Evolutionary conservation across 2,329 filamentous ascomycete species (phyloP).

Genomic region (Eutypella sp.): DNA sequence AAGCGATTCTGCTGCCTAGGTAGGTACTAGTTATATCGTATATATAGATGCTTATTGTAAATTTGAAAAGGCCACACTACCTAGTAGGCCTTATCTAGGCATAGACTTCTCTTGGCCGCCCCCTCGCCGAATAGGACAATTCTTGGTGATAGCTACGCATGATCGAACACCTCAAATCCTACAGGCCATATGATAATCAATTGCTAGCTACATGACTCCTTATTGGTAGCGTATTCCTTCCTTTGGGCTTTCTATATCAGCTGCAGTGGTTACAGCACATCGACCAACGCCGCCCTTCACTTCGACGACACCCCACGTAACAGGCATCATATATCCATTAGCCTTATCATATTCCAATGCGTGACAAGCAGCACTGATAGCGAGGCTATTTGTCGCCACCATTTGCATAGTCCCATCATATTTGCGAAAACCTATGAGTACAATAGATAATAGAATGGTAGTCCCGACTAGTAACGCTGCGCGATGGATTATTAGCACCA

Average conservation of each 20-base stretch:
- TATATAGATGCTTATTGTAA: too few species aligned
- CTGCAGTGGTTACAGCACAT: constrained; percentile 19
- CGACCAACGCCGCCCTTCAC: constrained; percentile 13
- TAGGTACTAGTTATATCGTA: too few species aligned
- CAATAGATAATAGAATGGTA: constrained; percentile 8
- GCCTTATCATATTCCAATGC: constrained; percentile 13
- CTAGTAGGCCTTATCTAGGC: too few species aligned
- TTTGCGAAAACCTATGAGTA: constrained; percentile 17
- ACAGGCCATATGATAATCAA: too few species aligned
- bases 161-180: too few species aligned
- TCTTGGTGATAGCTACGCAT: too few species aligned
- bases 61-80: too few species aligned
- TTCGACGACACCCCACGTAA: constrained; percentile 23
- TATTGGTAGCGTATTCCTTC: constrained; percentile 6
- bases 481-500: neutral
- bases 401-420: constrained; percentile 29
- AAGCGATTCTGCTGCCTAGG: too few species aligned
- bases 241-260: constrained; percentile 5
- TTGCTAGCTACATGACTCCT: too few species aligned
- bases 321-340: constrained; percentile 18
- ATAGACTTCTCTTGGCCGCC: too few species aligned
- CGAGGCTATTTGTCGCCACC: constrained; percentile 26
- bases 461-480: constrained; percentile 12
- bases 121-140: too few species aligned
- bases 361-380: constrained; percentile 28